Base-by-base conservation (phyloP, 208 protist species). In the Phytomonas francai region DNA sequence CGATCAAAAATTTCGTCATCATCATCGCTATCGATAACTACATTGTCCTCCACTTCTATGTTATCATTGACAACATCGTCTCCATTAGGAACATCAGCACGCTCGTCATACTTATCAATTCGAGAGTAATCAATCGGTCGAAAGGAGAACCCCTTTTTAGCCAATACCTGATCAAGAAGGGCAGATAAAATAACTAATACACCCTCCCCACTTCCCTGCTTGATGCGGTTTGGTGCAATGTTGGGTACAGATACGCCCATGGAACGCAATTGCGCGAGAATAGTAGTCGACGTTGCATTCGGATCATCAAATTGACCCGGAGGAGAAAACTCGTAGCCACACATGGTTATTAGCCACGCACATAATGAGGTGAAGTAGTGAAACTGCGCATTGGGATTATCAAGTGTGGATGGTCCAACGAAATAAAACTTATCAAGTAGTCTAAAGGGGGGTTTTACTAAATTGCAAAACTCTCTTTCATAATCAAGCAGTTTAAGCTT, bases 241-340 rank as follows among this genome's bases (percentile, higher is more conserved):
- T 92, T 91, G 11, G 80, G 73, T 30, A 83, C 74, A 31, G 84
- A 77, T 29, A 96, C 77, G 45, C 80, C 78, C 87, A 96, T 93
- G 0, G 67, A 66, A 27, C 83, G 82, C 51, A 96, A 66, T 67
- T 91, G 86, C 1, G 83, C 78, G 12, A 96, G 71, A 63, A 96
- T 91, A 33, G 84, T 96, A 0, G 91, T 94, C 0, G 91, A 81
- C 1, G 85, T 86, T 4, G 83, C 86, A 59, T 93, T 96, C 0
- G 91, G 91, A 66, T 96, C 91, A 65, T 96, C 91, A 67, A 96
- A 96, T 65, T 96, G 88, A 1, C 87, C 91, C 12, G 91, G 87
- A 6, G 81, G 68, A 32, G 90, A 83, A 72, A 90, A 81, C 8
- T 75, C 71, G 56, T 89, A 83, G 4, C 84, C 88, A 72, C 79